Conservation (phyloP, 805 yeast species). For the Ogataea chonburiensis region DNA sequence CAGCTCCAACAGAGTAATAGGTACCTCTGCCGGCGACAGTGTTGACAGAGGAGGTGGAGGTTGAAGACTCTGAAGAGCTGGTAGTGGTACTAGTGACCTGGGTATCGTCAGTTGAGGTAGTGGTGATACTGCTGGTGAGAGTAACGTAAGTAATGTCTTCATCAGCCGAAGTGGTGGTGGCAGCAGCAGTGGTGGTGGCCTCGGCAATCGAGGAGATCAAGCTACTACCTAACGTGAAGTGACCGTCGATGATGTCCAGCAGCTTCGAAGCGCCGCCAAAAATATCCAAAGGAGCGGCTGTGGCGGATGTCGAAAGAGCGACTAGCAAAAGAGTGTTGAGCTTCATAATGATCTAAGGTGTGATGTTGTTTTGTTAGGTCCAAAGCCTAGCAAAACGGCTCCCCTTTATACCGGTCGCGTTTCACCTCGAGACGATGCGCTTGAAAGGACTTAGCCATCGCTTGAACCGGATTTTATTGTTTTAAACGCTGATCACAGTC, state of each 20-base stretch:
- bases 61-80: constrained; percentile 1
- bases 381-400: no score
- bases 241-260: background rate
- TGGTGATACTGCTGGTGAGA: constrained; percentile 3
- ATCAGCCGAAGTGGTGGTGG: constrained; percentile 9
- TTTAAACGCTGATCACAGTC: no score
- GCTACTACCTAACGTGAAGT: background rate
- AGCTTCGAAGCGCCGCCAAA: background rate
- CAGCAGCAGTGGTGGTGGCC: background rate
- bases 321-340: constrained; percentile 9
- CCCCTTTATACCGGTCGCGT: background rate
- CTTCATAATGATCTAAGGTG: constrained; percentile 9
- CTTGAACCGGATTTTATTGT: no score
- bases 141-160: constrained; percentile 9
- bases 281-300: constrained; percentile 13
- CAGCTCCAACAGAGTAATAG: constrained; percentile 44
- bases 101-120: constrained; percentile 2
- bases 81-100: constrained; percentile 5
- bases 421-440: no score
- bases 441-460: no score
- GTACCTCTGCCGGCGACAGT: constrained; percentile 46
- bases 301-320: constrained; percentile 3
- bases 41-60: no score
- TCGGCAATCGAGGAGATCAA: no score
- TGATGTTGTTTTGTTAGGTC: no score